Evolutionary conservation across 148 eudicot species (phyloP), one percentile per base, ranked within the genome.

Genomic region (Chenopodium suecicum): DNA sequence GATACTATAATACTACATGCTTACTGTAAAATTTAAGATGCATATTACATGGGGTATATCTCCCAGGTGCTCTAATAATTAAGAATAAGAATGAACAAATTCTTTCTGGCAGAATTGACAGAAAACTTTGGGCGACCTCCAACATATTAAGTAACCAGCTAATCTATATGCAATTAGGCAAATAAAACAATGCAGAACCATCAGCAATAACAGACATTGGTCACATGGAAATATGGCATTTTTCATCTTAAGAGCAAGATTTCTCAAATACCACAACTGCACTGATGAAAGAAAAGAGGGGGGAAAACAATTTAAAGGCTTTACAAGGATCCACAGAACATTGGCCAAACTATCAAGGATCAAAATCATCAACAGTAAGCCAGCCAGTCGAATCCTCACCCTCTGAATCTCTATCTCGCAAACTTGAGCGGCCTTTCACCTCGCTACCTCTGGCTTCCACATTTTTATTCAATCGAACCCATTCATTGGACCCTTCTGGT

Each of bases 361-460:
- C 94, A 52, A 78, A 78, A 65, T 90, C 93, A 80, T 90, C 94
- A 56, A 94, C 89, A 19, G 86, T 87, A 76, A 88, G 92, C 96
- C 98, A 94, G 44, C 84, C 98, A 80, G 78, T 87, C 29, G 93
- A 87, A 44, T 89, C 94, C 72, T 90, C 93, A 73, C 91, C 90
- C 83, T 88, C 94, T 7, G 98, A 90, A 76, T 84, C 90, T 81
- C 90, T 86, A 31, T 82, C 93, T 81, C 78, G 82, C 50, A 74
- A 79, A 41, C 82, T 79, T 34, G 89, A 85, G 67, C 81, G 85
- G 27, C 77, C 84, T 77, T 78, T 87, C 77, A 58, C 79, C 65
- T 77, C 80, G 54, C 66, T 78, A 67, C 67, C 88, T 20, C 69
- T 64, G 47, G 66, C 63, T 32, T 78, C 84, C 3, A 83, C 81